Conservation (phyloP, 2,329 filamentous ascomycete species). For the Nigrospora oryzae region DNA sequence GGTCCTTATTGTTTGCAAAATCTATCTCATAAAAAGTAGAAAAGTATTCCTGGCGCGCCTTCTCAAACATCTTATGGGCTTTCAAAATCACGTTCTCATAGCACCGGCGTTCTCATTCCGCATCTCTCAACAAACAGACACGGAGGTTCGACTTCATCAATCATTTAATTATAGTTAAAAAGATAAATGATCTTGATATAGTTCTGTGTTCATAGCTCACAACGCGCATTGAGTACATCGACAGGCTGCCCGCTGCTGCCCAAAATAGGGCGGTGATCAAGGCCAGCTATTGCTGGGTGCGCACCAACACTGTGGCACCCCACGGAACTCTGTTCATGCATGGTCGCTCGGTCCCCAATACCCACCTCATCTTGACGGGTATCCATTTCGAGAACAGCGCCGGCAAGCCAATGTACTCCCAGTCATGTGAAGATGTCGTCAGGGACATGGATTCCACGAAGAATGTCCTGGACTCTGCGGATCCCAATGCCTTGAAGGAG, state of each 20-base stretch:
- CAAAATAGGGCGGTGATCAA: background rate
- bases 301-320: background rate
- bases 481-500: background rate
- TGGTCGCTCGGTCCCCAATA: background rate
- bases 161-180: too few relatives aligned
- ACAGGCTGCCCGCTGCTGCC: background rate
- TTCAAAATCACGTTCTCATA: too few relatives aligned
- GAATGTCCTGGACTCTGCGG: background rate
- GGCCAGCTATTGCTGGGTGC: background rate
- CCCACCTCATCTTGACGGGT: conserved; percentile 1
- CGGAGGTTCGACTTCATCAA: too few relatives aligned
- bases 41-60: too few relatives aligned
- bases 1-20: too few relatives aligned
- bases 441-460: background rate
- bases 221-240: background rate
- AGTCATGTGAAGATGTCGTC: background rate
- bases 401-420: too few relatives aligned
- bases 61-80: too few relatives aligned
- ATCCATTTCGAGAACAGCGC: background rate
- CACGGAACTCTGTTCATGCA: background rate
- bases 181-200: too few relatives aligned
- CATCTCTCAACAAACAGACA: too few relatives aligned
- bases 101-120: too few relatives aligned
- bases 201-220: too few relatives aligned
- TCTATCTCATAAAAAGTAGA: too few relatives aligned